These are phyloP conservation scores for Aspergillus bridgeri DNA, from an alignment of 495 filamentous ascomycete species.

Conservation along the genomic window DNA sequence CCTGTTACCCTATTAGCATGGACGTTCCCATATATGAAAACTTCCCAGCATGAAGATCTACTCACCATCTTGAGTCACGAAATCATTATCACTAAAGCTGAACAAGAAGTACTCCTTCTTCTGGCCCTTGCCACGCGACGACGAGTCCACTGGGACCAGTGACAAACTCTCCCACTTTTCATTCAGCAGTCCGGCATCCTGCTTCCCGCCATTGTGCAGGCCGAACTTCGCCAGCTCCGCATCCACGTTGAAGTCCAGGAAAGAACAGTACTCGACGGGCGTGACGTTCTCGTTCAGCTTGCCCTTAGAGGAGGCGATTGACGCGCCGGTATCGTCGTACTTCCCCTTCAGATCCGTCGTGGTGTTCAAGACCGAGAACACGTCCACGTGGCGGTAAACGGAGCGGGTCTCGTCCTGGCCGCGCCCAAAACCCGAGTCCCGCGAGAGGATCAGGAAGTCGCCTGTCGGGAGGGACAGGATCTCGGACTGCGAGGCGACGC, in stretches of 20 bases:
- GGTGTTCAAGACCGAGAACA: slow-evolving; percentile 58
- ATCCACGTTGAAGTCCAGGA: slow-evolving; percentile 72
- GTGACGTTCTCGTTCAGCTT: slow-evolving; percentile 54
- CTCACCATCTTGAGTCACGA: slow-evolving; percentile 73
- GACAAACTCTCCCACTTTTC: slow-evolving; percentile 82
- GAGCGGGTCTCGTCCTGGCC: slow-evolving; percentile 51
- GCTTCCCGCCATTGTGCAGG: slow-evolving; percentile 62
- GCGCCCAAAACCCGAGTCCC: slow-evolving; percentile 61
- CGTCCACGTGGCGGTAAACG: slow-evolving; percentile 69
- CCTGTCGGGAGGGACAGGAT: slow-evolving; percentile 61
- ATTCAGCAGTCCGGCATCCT: slow-evolving; percentile 57
- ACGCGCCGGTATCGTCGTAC: slow-evolving; percentile 50
- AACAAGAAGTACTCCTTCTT: slow-evolving; percentile 67
- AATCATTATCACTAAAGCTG: slow-evolving; percentile 73
- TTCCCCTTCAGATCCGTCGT: slow-evolving; percentile 66
- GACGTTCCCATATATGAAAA: neutral
- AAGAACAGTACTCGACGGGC: slow-evolving; percentile 64
- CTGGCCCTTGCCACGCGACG: slow-evolving; percentile 20
- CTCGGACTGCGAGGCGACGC: slow-evolving; percentile 68
- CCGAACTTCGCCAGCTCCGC: slow-evolving; percentile 63
- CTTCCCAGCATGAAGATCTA: neutral
- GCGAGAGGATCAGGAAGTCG: slow-evolving; percentile 67
- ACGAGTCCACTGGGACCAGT: slow-evolving; percentile 56
- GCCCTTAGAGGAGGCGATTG: slow-evolving; percentile 52
- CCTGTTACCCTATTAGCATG: slow-evolving; percentile 32